Percentiles rank a stretch among this genome's conserved stretches.
phyloP scores from a whole-genome alignment of 192 early-diverging fungal genomes.

The Geranomyces variabilis region DNA sequence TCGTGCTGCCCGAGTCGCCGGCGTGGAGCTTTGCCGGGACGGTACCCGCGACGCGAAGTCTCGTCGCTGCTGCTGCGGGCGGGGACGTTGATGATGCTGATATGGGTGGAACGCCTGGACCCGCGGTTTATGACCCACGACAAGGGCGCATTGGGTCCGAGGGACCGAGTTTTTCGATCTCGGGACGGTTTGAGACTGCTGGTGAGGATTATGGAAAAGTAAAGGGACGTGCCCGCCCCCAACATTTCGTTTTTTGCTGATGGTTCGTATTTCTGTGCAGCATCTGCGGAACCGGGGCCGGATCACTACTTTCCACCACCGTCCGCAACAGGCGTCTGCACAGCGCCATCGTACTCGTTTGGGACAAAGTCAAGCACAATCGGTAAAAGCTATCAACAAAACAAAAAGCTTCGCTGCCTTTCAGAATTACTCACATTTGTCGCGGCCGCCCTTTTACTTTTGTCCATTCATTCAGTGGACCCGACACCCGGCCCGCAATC shows the following conservation, averaged over 20 bases:
- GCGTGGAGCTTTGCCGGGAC: conserved; percentile 49
- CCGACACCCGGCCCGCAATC: conserved; percentile 54
- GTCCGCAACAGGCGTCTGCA: conserved; percentile 24
- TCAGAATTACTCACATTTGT: background rate
- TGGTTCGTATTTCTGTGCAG: conserved; percentile 14
- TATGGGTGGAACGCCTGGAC: conserved; percentile 28
- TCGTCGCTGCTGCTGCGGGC: background rate
- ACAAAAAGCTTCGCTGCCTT: background rate
- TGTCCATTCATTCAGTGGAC: no score
- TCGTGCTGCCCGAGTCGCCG: conserved; percentile 28
- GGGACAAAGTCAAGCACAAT: conserved; percentile 37
- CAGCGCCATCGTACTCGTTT: conserved; percentile 53
- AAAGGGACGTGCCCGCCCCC: background rate
- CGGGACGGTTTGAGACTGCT: conserved; percentile 38
- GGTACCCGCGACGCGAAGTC: background rate
- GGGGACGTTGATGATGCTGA: background rate
- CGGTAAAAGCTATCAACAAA: conserved; percentile 19
- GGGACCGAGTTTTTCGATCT: conserved; percentile 41
- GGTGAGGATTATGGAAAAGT: background rate
- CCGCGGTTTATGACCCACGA: conserved; percentile 43
- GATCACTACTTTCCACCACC: conserved; percentile 46
- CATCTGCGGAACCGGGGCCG: conserved; percentile 44
- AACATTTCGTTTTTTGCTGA: background rate
- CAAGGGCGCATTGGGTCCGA: conserved; percentile 42
- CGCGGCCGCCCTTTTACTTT: background rate